Evolutionary conservation across 2,329 filamentous ascomycete genomes (phyloP), one percentile per base, ranked within the genome.

Genomic region (Aureobasidium sp.): DNA sequence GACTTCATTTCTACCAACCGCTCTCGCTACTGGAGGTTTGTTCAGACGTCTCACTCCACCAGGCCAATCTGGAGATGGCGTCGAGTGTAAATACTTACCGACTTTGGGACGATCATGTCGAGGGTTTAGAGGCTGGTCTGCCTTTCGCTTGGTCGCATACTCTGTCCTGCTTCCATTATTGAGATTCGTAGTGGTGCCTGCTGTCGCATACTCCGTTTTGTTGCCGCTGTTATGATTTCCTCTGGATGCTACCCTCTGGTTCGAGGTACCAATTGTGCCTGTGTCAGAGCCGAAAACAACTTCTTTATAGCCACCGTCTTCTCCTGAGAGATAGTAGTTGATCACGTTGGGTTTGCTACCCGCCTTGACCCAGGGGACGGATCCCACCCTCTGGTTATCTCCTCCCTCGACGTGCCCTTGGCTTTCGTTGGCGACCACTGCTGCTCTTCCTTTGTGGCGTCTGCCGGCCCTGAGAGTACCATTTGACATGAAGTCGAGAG

Each of bases 381-480:
- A 63, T 5, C 62, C 63, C 15, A 67, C 62, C 4, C 65, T 67
- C 29, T 58, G 49, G 4, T 60, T 65, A 16, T 65, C 41, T 6
- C 62, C 32, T n/a, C 66, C 58, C 34, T 58, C 60, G 53, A 70
- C 63, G 16, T 13, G 32, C 7, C 16, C 48, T 5, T 48, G 44
- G 3, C 65, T 64, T 34, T 68, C 67, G 1, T 65, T 21, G 58
- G 63, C 69, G 5, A 62, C 36, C 21, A 59, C 2, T 2, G 74
- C 75, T 10, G 71, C 65, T 4, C 73, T 71, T 4, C 75, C 76
- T n/a, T 74, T 67, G 59, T 76, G 74, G 27, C 64, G 61, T 21
- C 76, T 69, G 15, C 64, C 65, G 3, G 63, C 50, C n/a, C 67
- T 70, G 53, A 77, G 66, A 25, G 67, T 67, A 10, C 73, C 73